These are phyloP conservation scores for Macrotyloma uniflorum DNA, from an alignment of 306 rosid species.

Conservation along the genomic window DNA sequence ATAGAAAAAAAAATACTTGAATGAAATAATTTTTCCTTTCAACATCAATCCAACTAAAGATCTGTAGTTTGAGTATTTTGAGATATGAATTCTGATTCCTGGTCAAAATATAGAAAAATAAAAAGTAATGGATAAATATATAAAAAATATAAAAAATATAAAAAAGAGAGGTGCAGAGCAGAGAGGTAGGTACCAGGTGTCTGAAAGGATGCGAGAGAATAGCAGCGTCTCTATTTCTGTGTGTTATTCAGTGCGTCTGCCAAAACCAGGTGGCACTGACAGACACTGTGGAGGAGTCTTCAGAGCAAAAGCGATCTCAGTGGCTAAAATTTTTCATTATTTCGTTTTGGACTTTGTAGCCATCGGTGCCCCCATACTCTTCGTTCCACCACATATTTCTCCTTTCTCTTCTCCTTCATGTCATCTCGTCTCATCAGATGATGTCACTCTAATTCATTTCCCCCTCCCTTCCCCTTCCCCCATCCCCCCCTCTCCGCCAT, in stretches of 20 bases:
- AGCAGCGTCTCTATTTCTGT: background rate
- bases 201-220: background rate
- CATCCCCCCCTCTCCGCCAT: slow-evolving; percentile 38
- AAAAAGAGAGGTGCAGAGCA: background rate
- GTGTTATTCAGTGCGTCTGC: background rate
- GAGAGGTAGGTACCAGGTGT: background rate
- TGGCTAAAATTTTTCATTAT: slow-evolving; percentile 39
- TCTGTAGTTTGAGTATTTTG: no score
- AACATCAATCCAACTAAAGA: no score
- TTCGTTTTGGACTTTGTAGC: slow-evolving; percentile 36
- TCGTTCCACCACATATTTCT: slow-evolving; percentile 51
- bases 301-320: slow-evolving; percentile 32
- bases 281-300: background rate
- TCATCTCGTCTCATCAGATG: background rate
- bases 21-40: no score
- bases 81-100: no score
- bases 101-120: no score
- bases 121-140: no score
- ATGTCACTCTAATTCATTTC: background rate
- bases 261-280: background rate
- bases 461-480: background rate
- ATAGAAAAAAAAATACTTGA: no score
- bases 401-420: background rate
- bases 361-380: slow-evolving; percentile 47
- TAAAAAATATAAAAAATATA: no score